Evolutionary conservation across 148 eudicot genomes (phyloP).

Genomic region (Diospyros lotus): DNA sequence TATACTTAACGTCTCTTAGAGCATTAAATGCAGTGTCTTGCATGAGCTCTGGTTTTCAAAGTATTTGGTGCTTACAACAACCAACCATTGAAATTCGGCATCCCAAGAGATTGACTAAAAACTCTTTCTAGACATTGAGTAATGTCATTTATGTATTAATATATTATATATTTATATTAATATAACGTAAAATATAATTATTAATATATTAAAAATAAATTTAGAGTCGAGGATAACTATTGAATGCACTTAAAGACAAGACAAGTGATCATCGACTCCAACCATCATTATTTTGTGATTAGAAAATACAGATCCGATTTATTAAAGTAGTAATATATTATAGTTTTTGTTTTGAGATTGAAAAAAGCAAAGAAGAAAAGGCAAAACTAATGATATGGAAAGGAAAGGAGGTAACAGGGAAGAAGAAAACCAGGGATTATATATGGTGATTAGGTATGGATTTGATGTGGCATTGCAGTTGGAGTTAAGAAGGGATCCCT

Average conservation of each 20-base stretch:
- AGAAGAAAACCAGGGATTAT: conserved; percentile 6
- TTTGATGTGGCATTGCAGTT: conserved; percentile 2
- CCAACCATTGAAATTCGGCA: conserved; percentile 7
- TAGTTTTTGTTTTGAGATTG: too few relatives aligned
- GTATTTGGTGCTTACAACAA: background rate
- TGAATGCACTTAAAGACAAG: background rate
- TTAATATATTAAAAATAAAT: too few relatives aligned
- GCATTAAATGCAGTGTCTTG: background rate
- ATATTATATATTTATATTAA: background rate
- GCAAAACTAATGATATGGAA: background rate
- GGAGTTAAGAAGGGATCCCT: background rate
- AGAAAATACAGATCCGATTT: too few relatives aligned
- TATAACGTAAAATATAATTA: background rate
- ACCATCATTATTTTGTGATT: too few relatives aligned
- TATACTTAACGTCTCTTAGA: background rate
- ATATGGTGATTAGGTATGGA: conserved; percentile 8
- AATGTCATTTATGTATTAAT: background rate
- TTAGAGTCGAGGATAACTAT: background rate
- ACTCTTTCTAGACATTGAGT: background rate
- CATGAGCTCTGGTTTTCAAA: conserved; percentile 2
- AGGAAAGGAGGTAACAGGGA: background rate
- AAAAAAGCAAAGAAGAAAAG: background rate
- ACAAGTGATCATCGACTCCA: too few relatives aligned
- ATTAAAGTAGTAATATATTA: too few relatives aligned
- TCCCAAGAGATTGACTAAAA: background rate